Evolutionary conservation across 306 rosid species (phyloP), one percentile per base, ranked within the genome.

Genomic region (Argentina anserina): DNA sequence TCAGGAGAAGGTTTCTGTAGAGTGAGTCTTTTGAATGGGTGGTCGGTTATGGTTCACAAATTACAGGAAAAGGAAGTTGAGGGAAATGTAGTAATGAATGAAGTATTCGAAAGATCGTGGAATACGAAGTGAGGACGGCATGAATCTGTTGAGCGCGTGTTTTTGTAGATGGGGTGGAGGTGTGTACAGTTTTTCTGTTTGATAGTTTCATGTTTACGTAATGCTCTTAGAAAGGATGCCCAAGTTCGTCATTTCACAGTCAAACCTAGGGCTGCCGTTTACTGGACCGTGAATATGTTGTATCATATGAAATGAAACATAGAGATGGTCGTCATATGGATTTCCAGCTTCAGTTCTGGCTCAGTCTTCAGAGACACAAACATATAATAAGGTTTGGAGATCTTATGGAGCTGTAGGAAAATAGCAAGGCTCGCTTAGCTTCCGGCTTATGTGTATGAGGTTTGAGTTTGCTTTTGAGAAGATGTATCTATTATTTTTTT

Each of bases 1-100:
- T 92, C 59, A 85, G 79, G 80, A 87, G 97, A 80, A 89, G 81
- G 72, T 92, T 90, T 83, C 72, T 85, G 78, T 92, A 73, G 83
- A 47, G 7, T 3, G 60, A 65, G 50, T 67, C 70, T 34, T 73
- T 33, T 53, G 42, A 58, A 79, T 15, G 40, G 70, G 75, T 75
- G 67, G 70, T 26, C 29, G 26, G 42, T 69, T 77, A 56, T 67
- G 49, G 78, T 62, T 79, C 73, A 53, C 56, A 10, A 34, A 43
- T 28, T 28, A 25, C 53, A 31, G 49, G 53, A 43, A 25, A 45
- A 29, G 62, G 65, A 69, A 34, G 69, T 33, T 29, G 25, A 26
- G 71, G 62, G 39, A 74, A 74, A 56, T 14, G 10, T 4, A 37
- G 1, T 25, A 74, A 49, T 12, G 26, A 34, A 26, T 62, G 26